These are phyloP conservation scores for Pythium plurisporium DNA, from an alignment of 352 stramenopile genomes.

Conservation along the genomic window DNA sequence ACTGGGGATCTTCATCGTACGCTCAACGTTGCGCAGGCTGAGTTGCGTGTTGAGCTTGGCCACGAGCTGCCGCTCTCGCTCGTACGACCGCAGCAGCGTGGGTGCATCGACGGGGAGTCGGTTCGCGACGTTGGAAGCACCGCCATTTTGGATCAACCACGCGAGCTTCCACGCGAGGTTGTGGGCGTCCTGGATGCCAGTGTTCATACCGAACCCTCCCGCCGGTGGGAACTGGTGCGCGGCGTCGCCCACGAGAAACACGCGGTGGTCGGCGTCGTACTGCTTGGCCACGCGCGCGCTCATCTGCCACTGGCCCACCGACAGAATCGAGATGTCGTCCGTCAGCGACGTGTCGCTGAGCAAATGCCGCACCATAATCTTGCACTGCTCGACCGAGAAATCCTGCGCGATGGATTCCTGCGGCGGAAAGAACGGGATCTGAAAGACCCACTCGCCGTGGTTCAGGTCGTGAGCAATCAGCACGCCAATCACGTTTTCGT, in stretches of 20 bases:
- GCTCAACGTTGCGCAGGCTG: conserved; percentile 80
- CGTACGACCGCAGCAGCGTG: conserved; percentile 71
- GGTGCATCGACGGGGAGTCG: conserved; percentile 14
- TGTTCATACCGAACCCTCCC: conserved; percentile 93
- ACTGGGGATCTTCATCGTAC: conserved; percentile 79
- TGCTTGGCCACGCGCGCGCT: conserved; percentile 86
- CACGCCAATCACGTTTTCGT: conserved; percentile 84
- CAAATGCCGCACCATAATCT: conserved; percentile 45
- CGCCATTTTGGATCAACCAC: conserved; percentile 43
- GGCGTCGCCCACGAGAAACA: conserved; percentile 90
- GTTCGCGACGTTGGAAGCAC: background rate
- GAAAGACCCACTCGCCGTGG: conserved; percentile 88
- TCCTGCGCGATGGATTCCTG: conserved; percentile 64
- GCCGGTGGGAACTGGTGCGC: conserved; percentile 91
- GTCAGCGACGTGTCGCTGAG: conserved; percentile 20
- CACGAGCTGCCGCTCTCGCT: conserved; percentile 66
- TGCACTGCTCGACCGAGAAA: conserved; percentile 57
- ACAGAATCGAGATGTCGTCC: conserved; percentile 77
- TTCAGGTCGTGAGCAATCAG: conserved; percentile 91
- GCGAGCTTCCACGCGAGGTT: conserved; percentile 92
- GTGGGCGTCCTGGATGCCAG: conserved; percentile 88
- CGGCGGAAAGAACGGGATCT: conserved; percentile 91
- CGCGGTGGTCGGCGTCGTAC: conserved; percentile 59
- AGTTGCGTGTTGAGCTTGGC: conserved; percentile 78
- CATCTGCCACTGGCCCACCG: conserved; percentile 91